Evolutionary conservation across 164 flowering plant species (phyloP).

Genomic region (Liquidambar formosana): DNA sequence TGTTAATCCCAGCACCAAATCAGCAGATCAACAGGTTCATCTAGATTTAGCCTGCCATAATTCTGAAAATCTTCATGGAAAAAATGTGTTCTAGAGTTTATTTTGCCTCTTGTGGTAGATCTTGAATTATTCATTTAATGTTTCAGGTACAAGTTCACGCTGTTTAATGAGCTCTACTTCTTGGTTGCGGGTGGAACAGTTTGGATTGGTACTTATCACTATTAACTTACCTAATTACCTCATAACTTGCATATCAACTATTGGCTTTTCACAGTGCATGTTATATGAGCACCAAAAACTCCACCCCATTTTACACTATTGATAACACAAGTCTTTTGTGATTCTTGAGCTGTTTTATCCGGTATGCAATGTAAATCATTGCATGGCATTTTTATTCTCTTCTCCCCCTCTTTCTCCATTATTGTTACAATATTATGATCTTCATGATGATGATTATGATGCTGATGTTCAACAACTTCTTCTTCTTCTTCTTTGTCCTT

Average conservation of each 20-base stretch:
- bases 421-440: background rate
- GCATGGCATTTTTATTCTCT: background rate
- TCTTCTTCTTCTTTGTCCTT: background rate
- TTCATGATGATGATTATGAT: background rate
- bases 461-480: background rate
- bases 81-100: background rate
- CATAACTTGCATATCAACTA: background rate
- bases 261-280: background rate
- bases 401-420: background rate
- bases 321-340: background rate
- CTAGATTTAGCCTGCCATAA: background rate
- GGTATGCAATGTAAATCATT: background rate
- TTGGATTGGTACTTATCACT: slow-evolving; percentile 75
- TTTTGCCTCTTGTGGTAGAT: background rate
- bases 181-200: slow-evolving; percentile 97
- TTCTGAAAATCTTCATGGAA: background rate
- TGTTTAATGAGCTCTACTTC: slow-evolving; percentile 97
- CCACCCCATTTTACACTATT: background rate
- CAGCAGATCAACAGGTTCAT: background rate
- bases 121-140: background rate
- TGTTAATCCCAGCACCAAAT: background rate
- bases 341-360: background rate
- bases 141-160: slow-evolving; percentile 95
- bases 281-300: background rate
- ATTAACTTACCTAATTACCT: slow-evolving; percentile 4